These are phyloP conservation scores for Claviceps sp. DNA, from an alignment of 2,329 filamentous ascomycete species.

Conservation along the genomic window DNA sequence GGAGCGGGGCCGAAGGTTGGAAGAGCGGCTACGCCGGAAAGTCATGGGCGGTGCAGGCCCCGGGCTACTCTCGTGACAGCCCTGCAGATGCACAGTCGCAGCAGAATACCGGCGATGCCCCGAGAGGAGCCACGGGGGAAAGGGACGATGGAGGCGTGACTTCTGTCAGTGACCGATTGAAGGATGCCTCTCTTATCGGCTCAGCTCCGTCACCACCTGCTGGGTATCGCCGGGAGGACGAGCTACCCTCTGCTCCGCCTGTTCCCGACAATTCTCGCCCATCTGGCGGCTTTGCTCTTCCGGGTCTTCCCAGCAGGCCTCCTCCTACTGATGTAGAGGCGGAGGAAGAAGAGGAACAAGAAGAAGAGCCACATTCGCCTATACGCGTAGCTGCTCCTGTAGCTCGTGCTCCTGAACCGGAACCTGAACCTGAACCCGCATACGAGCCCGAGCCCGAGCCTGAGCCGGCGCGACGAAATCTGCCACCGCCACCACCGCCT, in stretches of 20 bases:
- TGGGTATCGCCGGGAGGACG: slow-evolving; percentile 14
- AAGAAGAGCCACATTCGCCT: slow-evolving; percentile 51
- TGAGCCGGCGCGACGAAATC: slow-evolving; percentile 33
- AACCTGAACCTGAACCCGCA: slow-evolving; percentile 10
- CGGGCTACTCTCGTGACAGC: slow-evolving; percentile 48
- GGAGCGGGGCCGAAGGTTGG: slow-evolving; percentile 65
- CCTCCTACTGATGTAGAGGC: slow-evolving; percentile 37
- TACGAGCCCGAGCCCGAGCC: slow-evolving; percentile 33
- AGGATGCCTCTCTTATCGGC: slow-evolving; percentile 59
- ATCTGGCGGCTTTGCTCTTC: slow-evolving; percentile 63
- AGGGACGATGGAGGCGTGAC: slow-evolving; percentile 49
- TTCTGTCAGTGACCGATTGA: slow-evolving; percentile 71
- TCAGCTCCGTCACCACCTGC: slow-evolving; percentile 28
- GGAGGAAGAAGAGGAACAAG: slow-evolving; percentile 26
- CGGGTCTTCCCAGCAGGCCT: slow-evolving; percentile 55
- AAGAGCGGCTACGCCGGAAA: slow-evolving; percentile 87
- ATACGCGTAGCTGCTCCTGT: slow-evolving; percentile 81
- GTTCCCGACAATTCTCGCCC: slow-evolving; percentile 53
- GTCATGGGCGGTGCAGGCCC: slow-evolving; percentile 73
- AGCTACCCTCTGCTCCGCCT: slow-evolving; percentile 30
- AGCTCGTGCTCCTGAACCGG: slow-evolving; percentile 40
- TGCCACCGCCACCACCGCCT: slow-evolving; percentile 48
- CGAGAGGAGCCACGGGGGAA: slow-evolving; percentile 32
- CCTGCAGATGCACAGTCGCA: slow-evolving; percentile 39
- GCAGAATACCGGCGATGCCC: slow-evolving; percentile 41